Conservation (phyloP, 106 monocot genomes). For the Dendrobium chrysotoxum region DNA sequence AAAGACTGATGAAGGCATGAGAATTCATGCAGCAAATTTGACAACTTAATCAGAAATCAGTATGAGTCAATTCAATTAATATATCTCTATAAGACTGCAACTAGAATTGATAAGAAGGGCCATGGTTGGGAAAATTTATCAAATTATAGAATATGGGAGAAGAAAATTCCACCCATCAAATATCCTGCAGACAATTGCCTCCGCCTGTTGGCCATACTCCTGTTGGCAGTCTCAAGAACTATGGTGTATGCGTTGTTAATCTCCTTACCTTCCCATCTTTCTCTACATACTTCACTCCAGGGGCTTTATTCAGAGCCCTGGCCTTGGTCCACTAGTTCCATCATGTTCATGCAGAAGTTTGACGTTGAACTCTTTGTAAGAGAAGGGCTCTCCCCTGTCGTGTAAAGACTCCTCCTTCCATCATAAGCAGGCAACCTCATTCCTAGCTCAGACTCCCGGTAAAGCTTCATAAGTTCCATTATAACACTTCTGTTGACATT, state of each 20-base stretch:
- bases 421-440: constrained; percentile 41
- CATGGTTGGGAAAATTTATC: no score
- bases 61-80: constrained; percentile 6
- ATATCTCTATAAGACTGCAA: constrained; percentile 5
- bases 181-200: no score
- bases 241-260: constrained; percentile 89
- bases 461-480: constrained; percentile 19
- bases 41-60: constrained; percentile 23
- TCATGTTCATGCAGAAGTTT: constrained; percentile 19
- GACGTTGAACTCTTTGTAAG: constrained; percentile 30
- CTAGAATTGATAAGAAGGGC: not conserved
- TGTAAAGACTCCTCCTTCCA: constrained; percentile 40
- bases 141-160: no score
- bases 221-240: constrained; percentile 82
- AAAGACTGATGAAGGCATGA: no score
- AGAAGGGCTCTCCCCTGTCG: constrained; percentile 41
- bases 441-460: constrained; percentile 37
- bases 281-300: constrained; percentile 77
- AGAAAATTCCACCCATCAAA: no score
- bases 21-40: constrained; percentile 9
- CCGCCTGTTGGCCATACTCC: constrained; percentile 70
- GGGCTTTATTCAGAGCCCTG: constrained; percentile 39
- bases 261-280: constrained; percentile 84
- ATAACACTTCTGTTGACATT: constrained; percentile 33
- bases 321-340: constrained; percentile 10